Percentiles rank a stretch among this genome's conserved stretches.
Evolutionary conservation across 2,329 filamentous ascomycete genomes (phyloP).

Genomic region (Trichoderma citrinoviride): DNA sequence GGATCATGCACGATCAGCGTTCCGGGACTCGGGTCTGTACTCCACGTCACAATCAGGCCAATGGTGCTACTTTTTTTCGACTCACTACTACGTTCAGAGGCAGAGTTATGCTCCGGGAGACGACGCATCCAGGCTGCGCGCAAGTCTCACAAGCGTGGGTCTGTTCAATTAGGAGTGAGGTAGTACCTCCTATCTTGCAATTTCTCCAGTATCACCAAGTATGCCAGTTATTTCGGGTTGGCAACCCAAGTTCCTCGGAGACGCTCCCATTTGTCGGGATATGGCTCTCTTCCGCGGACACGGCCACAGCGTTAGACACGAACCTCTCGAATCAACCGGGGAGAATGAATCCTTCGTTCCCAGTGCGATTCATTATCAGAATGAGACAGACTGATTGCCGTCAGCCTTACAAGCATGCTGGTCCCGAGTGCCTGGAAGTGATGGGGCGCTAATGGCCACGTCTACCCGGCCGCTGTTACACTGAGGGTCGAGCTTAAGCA

Average conservation of each 20-base stretch:
- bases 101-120: not conserved
- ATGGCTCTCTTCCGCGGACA: not conserved
- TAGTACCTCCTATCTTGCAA: not conserved
- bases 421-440: conserved; percentile 23
- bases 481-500: conserved; percentile 12
- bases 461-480: conserved; percentile 19
- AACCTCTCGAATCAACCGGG: not conserved
- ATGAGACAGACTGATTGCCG: conserved; percentile 1
- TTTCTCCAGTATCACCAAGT: not conserved
- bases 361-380: not conserved
- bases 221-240: not conserved
- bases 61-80: not conserved
- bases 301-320: not conserved
- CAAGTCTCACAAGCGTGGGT: not conserved
- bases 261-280: not conserved
- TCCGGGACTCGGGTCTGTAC: not conserved
- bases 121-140: not conserved
- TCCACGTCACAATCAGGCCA: not conserved
- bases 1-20: not conserved
- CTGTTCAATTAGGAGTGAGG: not conserved
- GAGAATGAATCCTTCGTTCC: not conserved
- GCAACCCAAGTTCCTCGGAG: not conserved
- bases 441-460: conserved; percentile 20
- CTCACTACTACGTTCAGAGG: not conserved
- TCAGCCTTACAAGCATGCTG: conserved; percentile 21